Evolutionary conservation across 805 yeast species (phyloP).

Genomic region (Saccharomycopsis schoenii): DNA sequence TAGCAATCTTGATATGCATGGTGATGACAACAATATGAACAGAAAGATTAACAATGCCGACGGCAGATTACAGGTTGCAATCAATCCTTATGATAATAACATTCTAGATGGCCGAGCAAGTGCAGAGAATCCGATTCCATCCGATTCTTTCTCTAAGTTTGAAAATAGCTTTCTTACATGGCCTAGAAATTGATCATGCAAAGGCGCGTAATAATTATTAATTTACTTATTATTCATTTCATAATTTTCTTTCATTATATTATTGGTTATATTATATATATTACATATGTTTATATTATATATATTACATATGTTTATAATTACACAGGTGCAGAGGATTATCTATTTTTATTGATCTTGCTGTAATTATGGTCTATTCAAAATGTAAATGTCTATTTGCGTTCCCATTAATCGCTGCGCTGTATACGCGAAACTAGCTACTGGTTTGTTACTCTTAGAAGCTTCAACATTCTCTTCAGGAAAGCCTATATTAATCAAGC

Average conservation of each 20-base stretch:
- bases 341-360: too few relatives aligned
- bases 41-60: neutral
- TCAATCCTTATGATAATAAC: neutral
- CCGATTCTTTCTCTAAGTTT: slow-evolving; percentile 7
- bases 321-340: neutral
- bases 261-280: neutral
- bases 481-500: neutral
- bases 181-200: neutral
- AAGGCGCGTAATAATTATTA: neutral
- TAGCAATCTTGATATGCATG: neutral
- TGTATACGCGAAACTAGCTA: neutral
- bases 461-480: neutral
- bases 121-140: neutral
- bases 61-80: neutral
- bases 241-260: neutral
- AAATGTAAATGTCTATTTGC: slow-evolving; percentile 6
- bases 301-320: neutral
- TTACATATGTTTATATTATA: too few relatives aligned
- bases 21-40: neutral
- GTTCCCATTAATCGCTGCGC: slow-evolving; percentile 2
- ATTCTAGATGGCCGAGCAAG: neutral
- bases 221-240: neutral
- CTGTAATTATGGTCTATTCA: slow-evolving; percentile 5
- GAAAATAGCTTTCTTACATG: slow-evolving; percentile 9
- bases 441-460: slow-evolving; percentile 2